Evolutionary conservation across 1,284 basidiomycete genomes (phyloP).

Genomic region (Porogramme epimiltina): DNA sequence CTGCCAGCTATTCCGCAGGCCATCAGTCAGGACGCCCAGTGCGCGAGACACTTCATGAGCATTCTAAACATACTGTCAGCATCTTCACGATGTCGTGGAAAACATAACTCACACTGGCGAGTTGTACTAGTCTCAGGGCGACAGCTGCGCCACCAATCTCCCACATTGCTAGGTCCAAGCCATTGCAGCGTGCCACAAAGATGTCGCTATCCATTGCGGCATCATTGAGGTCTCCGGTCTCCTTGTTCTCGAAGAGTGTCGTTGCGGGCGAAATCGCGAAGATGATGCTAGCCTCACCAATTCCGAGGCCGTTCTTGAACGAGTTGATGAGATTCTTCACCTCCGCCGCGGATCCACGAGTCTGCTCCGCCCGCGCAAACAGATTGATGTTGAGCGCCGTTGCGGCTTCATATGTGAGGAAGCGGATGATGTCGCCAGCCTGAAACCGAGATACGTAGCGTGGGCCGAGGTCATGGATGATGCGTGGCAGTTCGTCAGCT

Average conservation of each 20-base stretch:
- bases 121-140: slow-evolving; percentile 74
- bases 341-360: slow-evolving; percentile 26
- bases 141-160: slow-evolving; percentile 83
- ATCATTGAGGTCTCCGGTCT: slow-evolving; percentile 18
- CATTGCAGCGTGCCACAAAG: slow-evolving; percentile 57
- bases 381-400: slow-evolving; percentile 77
- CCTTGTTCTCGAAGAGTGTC: slow-evolving; percentile 15
- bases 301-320: slow-evolving; percentile 52
- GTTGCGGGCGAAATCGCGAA: slow-evolving; percentile 48
- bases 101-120: slow-evolving; percentile 55
- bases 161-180: slow-evolving; percentile 81
- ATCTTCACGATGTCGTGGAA: neutral
- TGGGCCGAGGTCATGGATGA: slow-evolving; percentile 77
- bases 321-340: slow-evolving; percentile 48
- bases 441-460: slow-evolving; percentile 75
- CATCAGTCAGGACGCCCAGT: slow-evolving; percentile 74
- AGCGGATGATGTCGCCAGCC: slow-evolving; percentile 58
- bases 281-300: slow-evolving; percentile 49
- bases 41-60: slow-evolving; percentile 74
- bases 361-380: slow-evolving; percentile 31
- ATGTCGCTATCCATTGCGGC: slow-evolving; percentile 58
- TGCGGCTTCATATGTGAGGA: slow-evolving; percentile 77
- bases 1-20: slow-evolving; percentile 84
- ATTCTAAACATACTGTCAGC: slow-evolving; percentile 42
- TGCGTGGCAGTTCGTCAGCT: slow-evolving; percentile 68